Conservation (phyloP, 768 basidiomycete species). For the Boletus pseudopeckii region DNA sequence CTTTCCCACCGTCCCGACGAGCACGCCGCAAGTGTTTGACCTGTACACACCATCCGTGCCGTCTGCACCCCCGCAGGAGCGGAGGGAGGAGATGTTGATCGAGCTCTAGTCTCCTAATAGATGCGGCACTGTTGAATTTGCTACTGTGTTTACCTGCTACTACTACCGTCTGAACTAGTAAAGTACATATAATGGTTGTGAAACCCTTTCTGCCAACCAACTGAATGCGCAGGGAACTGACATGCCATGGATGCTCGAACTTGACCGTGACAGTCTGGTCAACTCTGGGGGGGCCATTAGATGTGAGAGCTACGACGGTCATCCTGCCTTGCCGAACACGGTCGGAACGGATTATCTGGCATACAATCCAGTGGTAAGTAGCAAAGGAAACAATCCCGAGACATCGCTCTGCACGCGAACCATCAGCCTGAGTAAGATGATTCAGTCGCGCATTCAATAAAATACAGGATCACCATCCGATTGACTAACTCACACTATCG, state of each 20-base stretch:
- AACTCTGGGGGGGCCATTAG: too few species aligned
- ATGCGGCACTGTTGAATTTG: background rate
- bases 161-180: background rate
- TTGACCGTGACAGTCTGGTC: too few species aligned
- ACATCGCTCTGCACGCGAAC: too few species aligned
- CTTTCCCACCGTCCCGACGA: conserved; percentile 66
- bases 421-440: background rate
- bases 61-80: conserved; percentile 48
- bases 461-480: background rate
- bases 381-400: too few species aligned
- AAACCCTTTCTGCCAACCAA: background rate
- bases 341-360: too few species aligned
- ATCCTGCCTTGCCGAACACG: too few species aligned
- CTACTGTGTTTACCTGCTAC: background rate
- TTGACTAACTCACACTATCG: background rate
- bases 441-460: background rate
- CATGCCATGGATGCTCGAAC: background rate
- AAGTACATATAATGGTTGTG: background rate
- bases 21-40: conserved; percentile 50
- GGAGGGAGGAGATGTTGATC: conserved; percentile 57
- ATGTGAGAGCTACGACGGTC: too few species aligned
- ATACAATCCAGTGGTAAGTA: too few species aligned
- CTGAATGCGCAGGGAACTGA: background rate
- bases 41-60: conserved; percentile 48
- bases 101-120: conserved; percentile 29